phyloP scores from a whole-genome alignment of 1,284 basidiomycete genomes.

The Athelia psychrophila region DNA sequence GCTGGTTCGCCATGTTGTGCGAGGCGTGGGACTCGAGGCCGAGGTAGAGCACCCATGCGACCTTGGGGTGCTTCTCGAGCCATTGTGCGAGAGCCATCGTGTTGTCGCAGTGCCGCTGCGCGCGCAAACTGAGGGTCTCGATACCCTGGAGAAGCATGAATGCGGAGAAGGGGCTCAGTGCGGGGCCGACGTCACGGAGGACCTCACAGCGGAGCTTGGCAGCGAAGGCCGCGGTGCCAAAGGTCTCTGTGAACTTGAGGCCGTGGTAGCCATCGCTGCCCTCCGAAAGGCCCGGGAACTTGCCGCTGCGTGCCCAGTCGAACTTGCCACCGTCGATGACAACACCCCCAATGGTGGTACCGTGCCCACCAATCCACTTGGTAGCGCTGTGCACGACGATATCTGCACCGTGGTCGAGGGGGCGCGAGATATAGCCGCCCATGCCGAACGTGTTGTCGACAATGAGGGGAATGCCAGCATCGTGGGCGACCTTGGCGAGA shows the following conservation, averaged over 20 bases:
- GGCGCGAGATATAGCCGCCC: slow-evolving; percentile 76
- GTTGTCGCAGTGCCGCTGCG: slow-evolving; percentile 79
- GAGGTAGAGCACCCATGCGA: slow-evolving; percentile 86
- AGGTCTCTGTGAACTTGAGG: slow-evolving; percentile 68
- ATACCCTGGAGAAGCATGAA: slow-evolving; percentile 85
- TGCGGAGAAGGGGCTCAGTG: slow-evolving; percentile 78
- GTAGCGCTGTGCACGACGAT: no score
- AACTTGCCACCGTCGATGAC: slow-evolving; percentile 83
- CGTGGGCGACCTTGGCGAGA: no score
- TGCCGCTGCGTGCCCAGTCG: slow-evolving; percentile 85
- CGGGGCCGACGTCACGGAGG: no score
- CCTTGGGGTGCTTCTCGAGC: no score
- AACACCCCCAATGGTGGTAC: slow-evolving; percentile 86
- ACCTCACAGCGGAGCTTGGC: slow-evolving; percentile 74
- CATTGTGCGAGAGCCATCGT: slow-evolving; percentile 67
- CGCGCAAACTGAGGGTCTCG: slow-evolving; percentile 75
- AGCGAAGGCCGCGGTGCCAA: slow-evolving; percentile 72
- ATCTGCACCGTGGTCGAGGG: no score
- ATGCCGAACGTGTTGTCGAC: slow-evolving; percentile 93
- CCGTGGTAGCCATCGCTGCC: no score
- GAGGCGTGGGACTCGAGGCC: slow-evolving; percentile 68
- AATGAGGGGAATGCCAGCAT: slow-evolving; percentile 72
- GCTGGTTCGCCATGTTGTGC: slow-evolving; percentile 60
- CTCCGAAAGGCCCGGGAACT: no score
- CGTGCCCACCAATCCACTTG: no score